Conservation (phyloP, 2,329 filamentous ascomycete genomes). For the Aspergillus sp. region DNA sequence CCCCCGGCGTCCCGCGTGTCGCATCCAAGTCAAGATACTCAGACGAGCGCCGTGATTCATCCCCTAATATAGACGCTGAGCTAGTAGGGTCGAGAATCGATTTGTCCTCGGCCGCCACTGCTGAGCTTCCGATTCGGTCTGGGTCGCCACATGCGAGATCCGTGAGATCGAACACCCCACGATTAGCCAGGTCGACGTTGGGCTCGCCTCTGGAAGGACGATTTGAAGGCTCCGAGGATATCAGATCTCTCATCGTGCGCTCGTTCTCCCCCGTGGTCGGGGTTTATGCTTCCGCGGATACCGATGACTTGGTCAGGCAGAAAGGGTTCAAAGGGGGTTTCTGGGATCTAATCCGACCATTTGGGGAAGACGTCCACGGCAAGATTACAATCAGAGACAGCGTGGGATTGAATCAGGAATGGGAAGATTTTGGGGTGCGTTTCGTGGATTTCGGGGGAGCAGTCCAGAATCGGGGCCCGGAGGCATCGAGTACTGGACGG, state of each 20-base stretch:
- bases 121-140: conserved; percentile 60
- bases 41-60: conserved; percentile 44
- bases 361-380: conserved; percentile 78
- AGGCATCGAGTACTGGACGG: conserved; percentile 32
- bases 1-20: conserved; percentile 54
- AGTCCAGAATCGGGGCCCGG: conserved; percentile 26
- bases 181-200: conserved; percentile 40
- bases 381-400: conserved; percentile 89
- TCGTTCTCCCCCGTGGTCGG: conserved; percentile 86
- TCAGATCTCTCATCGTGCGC: conserved; percentile 61
- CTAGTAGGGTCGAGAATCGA: conserved; percentile 47
- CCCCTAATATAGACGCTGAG: conserved; percentile 23
- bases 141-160: conserved; percentile 57
- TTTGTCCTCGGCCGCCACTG: conserved; percentile 56
- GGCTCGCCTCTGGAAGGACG: conserved; percentile 46
- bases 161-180: conserved; percentile 47
- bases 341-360: conserved; percentile 78
- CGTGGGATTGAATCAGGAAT: conserved; percentile 69
- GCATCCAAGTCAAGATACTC: conserved; percentile 53
- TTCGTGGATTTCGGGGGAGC: conserved; percentile 60
- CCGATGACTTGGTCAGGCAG: conserved; percentile 65
- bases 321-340: conserved; percentile 81
- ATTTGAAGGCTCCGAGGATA: conserved; percentile 47
- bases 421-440: conserved; percentile 83
- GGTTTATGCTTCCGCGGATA: conserved; percentile 78